Evolutionary conservation across 345 rosid species (phyloP).

Genomic region (Eutrema heterophyllum): DNA sequence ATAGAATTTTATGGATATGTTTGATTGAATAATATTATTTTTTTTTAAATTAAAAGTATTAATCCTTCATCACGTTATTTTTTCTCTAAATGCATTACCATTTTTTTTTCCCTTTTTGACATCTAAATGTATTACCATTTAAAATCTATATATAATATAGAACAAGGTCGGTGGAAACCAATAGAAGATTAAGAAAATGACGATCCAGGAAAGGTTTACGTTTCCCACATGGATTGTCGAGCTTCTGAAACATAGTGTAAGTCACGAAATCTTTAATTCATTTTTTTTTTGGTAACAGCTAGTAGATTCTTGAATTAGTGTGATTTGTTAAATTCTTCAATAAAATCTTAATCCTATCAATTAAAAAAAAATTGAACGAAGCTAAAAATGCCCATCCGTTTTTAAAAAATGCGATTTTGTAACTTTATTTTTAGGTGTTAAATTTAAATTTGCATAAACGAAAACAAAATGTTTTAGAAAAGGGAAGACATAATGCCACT

Average conservation of each 20-base stretch:
- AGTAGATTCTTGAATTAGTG: too few species aligned
- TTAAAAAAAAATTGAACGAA: too few species aligned
- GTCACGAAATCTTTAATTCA: too few species aligned
- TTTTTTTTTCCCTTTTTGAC: too few species aligned
- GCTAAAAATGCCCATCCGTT: too few species aligned
- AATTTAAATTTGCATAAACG: too few species aligned
- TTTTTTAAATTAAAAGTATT: not conserved
- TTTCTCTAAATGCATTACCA: not conserved
- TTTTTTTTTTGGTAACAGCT: too few species aligned
- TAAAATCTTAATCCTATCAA: too few species aligned
- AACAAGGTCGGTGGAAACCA: not conserved
- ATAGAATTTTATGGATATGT: not conserved
- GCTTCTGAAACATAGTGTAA: not conserved
- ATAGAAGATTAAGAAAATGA: not conserved
- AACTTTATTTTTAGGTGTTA: too few species aligned
- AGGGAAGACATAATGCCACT: not conserved
- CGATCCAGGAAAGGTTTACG: not conserved
- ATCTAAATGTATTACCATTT: not conserved
- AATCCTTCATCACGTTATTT: not conserved
- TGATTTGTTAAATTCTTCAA: too few species aligned
- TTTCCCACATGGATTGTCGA: conserved; percentile 16
- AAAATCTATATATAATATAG: not conserved
- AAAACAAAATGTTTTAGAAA: not conserved
- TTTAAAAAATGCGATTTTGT: too few species aligned
- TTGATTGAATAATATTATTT: not conserved